Conservation (phyloP, 257 asterid genomes). For the Solanum clarkiae region DNA sequence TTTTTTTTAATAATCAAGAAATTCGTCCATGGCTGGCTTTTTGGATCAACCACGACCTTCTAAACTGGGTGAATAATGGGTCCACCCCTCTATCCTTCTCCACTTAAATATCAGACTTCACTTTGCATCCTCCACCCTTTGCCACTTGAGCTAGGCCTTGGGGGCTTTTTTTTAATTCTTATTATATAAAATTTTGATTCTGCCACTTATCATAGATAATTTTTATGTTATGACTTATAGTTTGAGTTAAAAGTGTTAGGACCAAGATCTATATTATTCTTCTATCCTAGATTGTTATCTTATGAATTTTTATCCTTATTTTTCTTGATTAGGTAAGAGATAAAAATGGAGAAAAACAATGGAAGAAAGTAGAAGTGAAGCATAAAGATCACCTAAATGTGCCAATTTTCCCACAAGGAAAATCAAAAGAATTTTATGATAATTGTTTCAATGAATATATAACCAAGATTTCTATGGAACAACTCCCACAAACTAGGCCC, state of each 20-base stretch:
- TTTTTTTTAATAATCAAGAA: not conserved
- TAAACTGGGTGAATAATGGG: too few species aligned
- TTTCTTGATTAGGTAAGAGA: constrained; percentile 6
- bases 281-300: not conserved
- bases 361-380: constrained; percentile 26
- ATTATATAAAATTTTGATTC: not conserved
- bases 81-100: too few species aligned
- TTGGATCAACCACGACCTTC: too few species aligned
- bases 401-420: constrained; percentile 15
- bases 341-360: constrained; percentile 16
- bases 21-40: accelerated
- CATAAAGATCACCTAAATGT: constrained; percentile 11
- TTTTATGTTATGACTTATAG: not conserved
- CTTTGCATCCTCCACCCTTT: too few species aligned
- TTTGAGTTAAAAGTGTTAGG: not conserved
- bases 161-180: not conserved
- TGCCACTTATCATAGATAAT: too few species aligned
- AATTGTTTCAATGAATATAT: constrained; percentile 21
- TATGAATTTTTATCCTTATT: not conserved
- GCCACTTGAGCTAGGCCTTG: too few species aligned
- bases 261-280: not conserved
- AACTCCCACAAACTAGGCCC: constrained; percentile 22
- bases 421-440: constrained; percentile 18
- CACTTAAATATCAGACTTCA: too few species aligned
- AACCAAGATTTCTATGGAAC: constrained; percentile 16